These are phyloP conservation scores for Cladosporium velox DNA, from an alignment of 2,329 filamentous ascomycete genomes.

Conservation along the genomic window DNA sequence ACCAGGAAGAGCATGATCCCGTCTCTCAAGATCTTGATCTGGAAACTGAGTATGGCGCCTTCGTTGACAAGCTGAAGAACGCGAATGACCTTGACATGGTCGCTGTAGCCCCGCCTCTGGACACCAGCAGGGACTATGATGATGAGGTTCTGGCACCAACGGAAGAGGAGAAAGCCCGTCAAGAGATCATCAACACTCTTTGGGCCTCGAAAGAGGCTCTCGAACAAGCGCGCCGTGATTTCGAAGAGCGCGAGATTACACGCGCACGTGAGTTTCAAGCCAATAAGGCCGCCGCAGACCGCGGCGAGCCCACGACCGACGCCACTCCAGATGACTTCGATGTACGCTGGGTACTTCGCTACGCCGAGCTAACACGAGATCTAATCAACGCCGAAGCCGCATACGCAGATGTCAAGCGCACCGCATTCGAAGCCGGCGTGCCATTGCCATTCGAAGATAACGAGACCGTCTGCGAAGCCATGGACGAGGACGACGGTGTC, in stretches of 20 bases:
- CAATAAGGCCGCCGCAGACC: slow-evolving; percentile 1
- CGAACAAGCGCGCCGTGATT: slow-evolving; percentile 7
- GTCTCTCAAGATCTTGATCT: too few species aligned
- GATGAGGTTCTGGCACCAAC: slow-evolving; percentile 6
- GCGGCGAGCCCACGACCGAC: slow-evolving; percentile 18
- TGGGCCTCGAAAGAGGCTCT: slow-evolving; percentile 1
- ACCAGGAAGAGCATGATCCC: too few species aligned
- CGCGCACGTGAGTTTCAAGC: slow-evolving; percentile 18
- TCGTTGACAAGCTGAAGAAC: too few species aligned
- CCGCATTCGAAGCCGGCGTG: slow-evolving; percentile 20
- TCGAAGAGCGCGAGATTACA: slow-evolving; percentile 10
- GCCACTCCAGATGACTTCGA: slow-evolving; percentile 23
- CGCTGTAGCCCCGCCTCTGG: neutral
- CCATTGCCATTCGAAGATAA: slow-evolving; percentile 21
- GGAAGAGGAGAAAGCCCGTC: slow-evolving; percentile 17
- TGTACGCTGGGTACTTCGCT: slow-evolving; percentile 22
- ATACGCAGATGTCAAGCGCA: slow-evolving; percentile 20
- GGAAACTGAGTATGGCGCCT: too few species aligned
- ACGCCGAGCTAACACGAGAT: slow-evolving; percentile 23
- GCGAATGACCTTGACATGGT: too few species aligned
- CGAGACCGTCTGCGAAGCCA: slow-evolving; percentile 14
- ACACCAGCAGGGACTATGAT: slow-evolving; percentile 15
- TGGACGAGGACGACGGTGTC: neutral
- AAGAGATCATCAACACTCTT: slow-evolving; percentile 11
- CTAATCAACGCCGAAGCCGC: slow-evolving; percentile 28